Conservation (phyloP, 192 early-diverging fungal genomes). For the Mortierella antarctica region DNA sequence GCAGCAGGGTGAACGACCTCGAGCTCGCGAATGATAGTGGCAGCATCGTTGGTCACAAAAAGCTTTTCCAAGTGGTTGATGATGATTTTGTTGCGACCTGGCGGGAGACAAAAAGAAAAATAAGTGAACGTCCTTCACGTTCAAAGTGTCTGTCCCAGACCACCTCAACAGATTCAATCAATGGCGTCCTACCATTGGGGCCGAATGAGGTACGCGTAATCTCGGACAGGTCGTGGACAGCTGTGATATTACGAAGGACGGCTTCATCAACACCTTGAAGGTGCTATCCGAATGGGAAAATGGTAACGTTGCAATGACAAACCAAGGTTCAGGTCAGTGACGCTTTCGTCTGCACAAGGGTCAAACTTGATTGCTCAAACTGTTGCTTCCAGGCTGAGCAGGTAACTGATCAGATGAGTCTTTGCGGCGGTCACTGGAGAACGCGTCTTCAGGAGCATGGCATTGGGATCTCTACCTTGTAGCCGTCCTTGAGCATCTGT, state of each 20-base stretch:
- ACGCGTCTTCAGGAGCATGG: not conserved
- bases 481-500: conserved; percentile 55
- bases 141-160: not conserved
- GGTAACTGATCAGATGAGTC: conserved; percentile 31
- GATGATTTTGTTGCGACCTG: conserved; percentile 98
- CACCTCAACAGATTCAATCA: not conserved
- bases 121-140: not conserved
- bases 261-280: conserved; percentile 97
- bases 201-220: conserved; percentile 96
- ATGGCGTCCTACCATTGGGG: conserved; percentile 81
- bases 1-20: conserved; percentile 99
- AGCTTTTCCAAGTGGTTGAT: conserved; percentile 99
- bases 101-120: not conserved
- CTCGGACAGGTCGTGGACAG: conserved; percentile 92
- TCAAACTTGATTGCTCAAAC: not conserved
- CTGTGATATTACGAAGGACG: conserved; percentile 93
- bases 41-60: conserved; percentile 99
- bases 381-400: not conserved
- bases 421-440: not conserved
- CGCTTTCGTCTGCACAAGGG: conserved; percentile 8
- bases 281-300: conserved; percentile 63
- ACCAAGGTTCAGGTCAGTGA: not conserved
- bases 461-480: conserved; percentile 28
- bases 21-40: conserved; percentile 96
- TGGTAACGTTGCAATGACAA: not conserved